Percentiles rank a stretch among this genome's conserved stretches.
These are phyloP conservation scores for Prinsepia uniflora DNA, from an alignment of 306 rosid genomes.

Conservation along the genomic window DNA sequence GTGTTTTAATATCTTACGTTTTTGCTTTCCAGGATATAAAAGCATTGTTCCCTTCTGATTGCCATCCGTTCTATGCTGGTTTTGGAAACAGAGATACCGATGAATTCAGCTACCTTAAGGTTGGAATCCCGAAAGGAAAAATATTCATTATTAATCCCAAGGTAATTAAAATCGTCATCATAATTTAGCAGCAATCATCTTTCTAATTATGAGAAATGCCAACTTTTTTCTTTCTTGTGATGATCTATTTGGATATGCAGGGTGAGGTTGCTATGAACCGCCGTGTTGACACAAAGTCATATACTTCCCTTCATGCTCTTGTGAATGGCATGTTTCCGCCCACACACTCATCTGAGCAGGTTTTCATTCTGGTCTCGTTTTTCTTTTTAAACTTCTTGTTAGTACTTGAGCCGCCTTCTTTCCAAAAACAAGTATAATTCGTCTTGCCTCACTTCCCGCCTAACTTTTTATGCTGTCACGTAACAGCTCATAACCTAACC, in stretches of 20 bases:
- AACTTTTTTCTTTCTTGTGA: conserved; percentile 25
- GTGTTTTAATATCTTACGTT: neutral
- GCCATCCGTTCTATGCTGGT: conserved; percentile 97
- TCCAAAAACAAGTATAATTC: neutral
- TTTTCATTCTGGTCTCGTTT: conserved; percentile 26
- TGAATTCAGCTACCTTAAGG: conserved; percentile 89
- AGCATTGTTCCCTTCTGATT: conserved; percentile 78
- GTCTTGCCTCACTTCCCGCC: neutral
- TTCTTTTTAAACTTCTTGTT: neutral
- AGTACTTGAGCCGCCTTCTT: neutral
- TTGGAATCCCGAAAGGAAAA: conserved; percentile 91
- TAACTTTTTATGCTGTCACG: neutral
- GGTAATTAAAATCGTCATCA: conserved; percentile 48
- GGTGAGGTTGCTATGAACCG: conserved; percentile 87
- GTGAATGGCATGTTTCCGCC: conserved; percentile 93
- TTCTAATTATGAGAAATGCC: conserved; percentile 12
- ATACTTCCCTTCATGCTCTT: conserved; percentile 78
- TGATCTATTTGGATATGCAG: conserved; percentile 44
- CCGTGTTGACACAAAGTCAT: conserved; percentile 63
- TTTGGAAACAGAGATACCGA: conserved; percentile 97
- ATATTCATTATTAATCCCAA: conserved; percentile 88
- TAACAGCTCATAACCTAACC: neutral
- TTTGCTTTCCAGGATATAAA: conserved; percentile 56
- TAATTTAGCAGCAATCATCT: conserved; percentile 1
- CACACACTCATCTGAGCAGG: conserved; percentile 63